A percentile compares a stretch with the other conserved stretches of the same genome.
phyloP scores from a whole-genome alignment of 768 basidiomycete genomes.

The Clitopilus passeckerianus region DNA sequence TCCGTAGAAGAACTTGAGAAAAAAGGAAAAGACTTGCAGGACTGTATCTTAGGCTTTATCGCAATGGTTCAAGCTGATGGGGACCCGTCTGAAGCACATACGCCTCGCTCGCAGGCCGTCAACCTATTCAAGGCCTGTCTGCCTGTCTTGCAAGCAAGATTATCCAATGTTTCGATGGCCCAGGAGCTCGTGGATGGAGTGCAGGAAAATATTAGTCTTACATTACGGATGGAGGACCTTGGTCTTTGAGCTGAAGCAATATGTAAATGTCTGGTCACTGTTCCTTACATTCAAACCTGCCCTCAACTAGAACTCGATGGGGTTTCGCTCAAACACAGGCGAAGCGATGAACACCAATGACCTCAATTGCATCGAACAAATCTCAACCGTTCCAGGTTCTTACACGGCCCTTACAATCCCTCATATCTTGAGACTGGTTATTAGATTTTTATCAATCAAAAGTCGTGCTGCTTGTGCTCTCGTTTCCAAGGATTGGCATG shows the following conservation, averaged over 20 bases:
- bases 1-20: constrained; percentile 16
- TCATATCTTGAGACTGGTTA: too few species aligned
- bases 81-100: constrained; percentile 7
- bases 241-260: constrained; percentile 19
- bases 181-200: constrained; percentile 44
- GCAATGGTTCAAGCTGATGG: not conserved
- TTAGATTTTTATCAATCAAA: too few species aligned
- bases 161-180: constrained; percentile 41
- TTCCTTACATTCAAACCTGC: too few species aligned
- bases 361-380: too few species aligned
- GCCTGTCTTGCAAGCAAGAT: constrained; percentile 41
- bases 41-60: constrained; percentile 19
- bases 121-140: constrained; percentile 40
- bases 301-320: too few species aligned
- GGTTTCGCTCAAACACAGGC: too few species aligned
- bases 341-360: too few species aligned
- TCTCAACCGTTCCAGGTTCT: too few species aligned
- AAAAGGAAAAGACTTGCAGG: constrained; percentile 17
- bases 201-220: constrained; percentile 43
- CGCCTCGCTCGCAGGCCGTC: constrained; percentile 34
- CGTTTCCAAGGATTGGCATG: too few species aligned
- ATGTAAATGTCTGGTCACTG: too few species aligned
- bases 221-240: constrained; percentile 43
- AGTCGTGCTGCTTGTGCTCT: too few species aligned
- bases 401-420: too few species aligned